phyloP scores from a whole-genome alignment of 306 rosid genomes.

The Prunus mume region DNA sequence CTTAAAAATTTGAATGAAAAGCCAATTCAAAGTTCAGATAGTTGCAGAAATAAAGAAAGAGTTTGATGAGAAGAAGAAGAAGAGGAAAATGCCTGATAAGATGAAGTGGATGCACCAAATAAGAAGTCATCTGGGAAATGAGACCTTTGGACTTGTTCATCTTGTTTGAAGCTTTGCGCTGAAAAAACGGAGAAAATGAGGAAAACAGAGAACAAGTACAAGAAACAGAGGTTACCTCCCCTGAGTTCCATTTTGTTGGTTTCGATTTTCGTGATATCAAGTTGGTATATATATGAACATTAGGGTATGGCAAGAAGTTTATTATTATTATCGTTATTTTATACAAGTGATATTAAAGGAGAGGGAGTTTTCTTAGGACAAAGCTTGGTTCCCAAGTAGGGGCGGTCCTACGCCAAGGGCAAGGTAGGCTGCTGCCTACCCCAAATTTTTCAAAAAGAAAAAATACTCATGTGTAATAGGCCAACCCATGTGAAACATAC shows the following conservation, averaged over 20 bases:
- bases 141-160: conserved; percentile 21
- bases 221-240: neutral
- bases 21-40: neutral
- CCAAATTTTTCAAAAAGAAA: too few species aligned
- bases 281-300: too few species aligned
- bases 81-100: conserved; percentile 40
- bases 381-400: too few species aligned
- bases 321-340: too few species aligned
- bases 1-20: conserved; percentile 1
- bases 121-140: conserved; percentile 45
- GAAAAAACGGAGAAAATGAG: neutral
- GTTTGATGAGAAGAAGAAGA: neutral
- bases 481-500: too few species aligned
- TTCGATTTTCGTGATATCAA: too few species aligned
- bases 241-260: neutral
- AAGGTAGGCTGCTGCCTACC: too few species aligned
- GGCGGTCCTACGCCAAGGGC: too few species aligned
- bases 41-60: neutral
- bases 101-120: conserved; percentile 54
- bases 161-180: conserved; percentile 18
- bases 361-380: too few species aligned
- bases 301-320: too few species aligned
- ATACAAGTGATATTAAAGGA: too few species aligned
- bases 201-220: conserved; percentile 7
- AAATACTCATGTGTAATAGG: too few species aligned